Conservation (phyloP, 805 yeast genomes). For the Wickerhamiella dianesei region DNA sequence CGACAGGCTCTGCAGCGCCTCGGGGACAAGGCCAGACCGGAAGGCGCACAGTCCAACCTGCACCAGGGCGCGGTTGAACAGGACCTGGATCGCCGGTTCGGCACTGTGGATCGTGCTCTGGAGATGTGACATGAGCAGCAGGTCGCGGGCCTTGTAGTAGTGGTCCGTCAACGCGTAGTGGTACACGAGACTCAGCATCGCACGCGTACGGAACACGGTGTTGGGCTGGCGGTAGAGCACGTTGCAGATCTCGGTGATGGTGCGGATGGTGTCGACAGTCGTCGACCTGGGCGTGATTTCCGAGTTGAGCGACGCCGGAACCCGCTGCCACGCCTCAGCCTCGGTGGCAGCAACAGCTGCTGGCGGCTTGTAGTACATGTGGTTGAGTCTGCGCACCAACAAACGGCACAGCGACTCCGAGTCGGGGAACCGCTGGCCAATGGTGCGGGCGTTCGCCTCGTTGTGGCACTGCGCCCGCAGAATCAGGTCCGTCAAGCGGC, state of each 20-base stretch:
- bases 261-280: constrained; percentile 30
- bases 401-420: constrained; percentile 45
- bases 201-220: constrained; percentile 61
- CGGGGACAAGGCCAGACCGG: constrained; percentile 73
- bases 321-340: constrained; percentile 53
- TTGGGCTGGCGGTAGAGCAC: constrained; percentile 55
- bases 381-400: constrained; percentile 74
- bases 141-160: constrained; percentile 73
- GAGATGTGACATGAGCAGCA: constrained; percentile 74
- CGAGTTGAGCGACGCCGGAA: constrained; percentile 28
- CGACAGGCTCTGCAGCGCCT: constrained; percentile 72
- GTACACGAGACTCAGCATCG: constrained; percentile 73
- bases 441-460: constrained; percentile 36
- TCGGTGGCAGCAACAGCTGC: constrained; percentile 59
- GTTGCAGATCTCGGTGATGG: constrained; percentile 53
- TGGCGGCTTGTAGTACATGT: constrained; percentile 81
- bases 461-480: constrained; percentile 77
- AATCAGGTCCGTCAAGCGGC: constrained; percentile 55
- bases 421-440: constrained; percentile 22
- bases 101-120: constrained; percentile 73
- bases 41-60: constrained; percentile 94
- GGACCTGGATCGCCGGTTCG: constrained; percentile 75
- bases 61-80: constrained; percentile 88
- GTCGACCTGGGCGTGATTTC: constrained; percentile 25
- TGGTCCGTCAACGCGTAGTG: constrained; percentile 82